phyloP scores from a whole-genome alignment of 176 grass and related monocot species.

The Carex myosuroides region DNA sequence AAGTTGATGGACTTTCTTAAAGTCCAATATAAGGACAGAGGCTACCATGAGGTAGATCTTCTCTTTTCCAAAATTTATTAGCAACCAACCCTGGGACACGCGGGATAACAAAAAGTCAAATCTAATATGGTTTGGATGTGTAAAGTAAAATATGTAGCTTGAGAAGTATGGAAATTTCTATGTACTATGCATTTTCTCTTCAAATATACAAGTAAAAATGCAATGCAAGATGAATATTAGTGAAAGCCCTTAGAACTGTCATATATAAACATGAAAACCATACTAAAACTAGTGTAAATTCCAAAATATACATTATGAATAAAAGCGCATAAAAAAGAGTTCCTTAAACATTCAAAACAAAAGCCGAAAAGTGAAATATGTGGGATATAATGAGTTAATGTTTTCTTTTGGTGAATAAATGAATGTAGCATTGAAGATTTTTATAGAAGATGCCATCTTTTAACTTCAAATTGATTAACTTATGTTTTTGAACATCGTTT shows the following conservation, averaged over 20 bases:
- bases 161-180: neutral
- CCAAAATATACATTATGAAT: neutral
- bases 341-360: neutral
- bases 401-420: neutral
- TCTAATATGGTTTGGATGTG: neutral
- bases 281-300: neutral
- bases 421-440: neutral
- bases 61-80: conserved; percentile 9
- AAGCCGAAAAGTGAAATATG: neutral
- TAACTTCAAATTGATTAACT: neutral
- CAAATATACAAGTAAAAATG: neutral
- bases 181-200: neutral
- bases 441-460: neutral
- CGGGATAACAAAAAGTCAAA: neutral
- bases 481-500: conserved; percentile 1
- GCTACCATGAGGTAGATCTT: conserved; percentile 79
- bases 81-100: neutral
- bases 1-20: conserved; percentile 91
- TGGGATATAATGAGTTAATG: neutral
- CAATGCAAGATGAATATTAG: neutral
- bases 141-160: neutral
- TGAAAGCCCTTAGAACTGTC: neutral
- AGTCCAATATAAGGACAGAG: conserved; percentile 70
- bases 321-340: neutral
- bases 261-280: neutral